phyloP scores from a whole-genome alignment of 202 grass and related monocot genomes.

The Saccharum hybrid region DNA sequence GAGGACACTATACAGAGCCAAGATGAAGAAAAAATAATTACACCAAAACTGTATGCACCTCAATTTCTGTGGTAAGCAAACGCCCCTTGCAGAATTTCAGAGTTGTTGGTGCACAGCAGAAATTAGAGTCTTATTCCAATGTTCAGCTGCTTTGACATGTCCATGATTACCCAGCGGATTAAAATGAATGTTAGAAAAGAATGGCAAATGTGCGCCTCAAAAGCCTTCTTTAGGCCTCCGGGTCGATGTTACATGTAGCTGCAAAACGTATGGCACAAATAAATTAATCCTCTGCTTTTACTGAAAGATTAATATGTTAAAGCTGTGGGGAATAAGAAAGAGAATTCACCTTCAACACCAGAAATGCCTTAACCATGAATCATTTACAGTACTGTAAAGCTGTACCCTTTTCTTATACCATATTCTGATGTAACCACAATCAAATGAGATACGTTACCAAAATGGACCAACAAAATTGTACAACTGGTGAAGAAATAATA shows the following conservation, averaged over 20 bases:
- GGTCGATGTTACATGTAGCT: slow-evolving; percentile 42
- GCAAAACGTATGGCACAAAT: slow-evolving; percentile 33
- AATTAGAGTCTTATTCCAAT: slow-evolving; percentile 29
- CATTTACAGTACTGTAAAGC: slow-evolving; percentile 46
- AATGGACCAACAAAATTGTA: slow-evolving; percentile 54
- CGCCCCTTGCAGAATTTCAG: slow-evolving; percentile 17
- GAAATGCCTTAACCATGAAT: slow-evolving; percentile 29
- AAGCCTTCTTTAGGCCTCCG: slow-evolving; percentile 37
- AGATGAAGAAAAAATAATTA: background rate
- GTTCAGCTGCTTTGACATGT: slow-evolving; percentile 13
- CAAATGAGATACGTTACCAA: slow-evolving; percentile 40
- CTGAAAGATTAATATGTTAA: slow-evolving; percentile 28
- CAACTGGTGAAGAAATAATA: slow-evolving; percentile 38
- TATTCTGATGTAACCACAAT: slow-evolving; percentile 45
- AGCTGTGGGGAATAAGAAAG: slow-evolving; percentile 32
- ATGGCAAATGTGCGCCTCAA: slow-evolving; percentile 42
- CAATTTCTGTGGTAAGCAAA: slow-evolving; percentile 28
- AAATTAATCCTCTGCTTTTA: slow-evolving; percentile 35
- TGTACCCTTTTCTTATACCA: slow-evolving; percentile 45
- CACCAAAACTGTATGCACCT: slow-evolving; percentile 31
- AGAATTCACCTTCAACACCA: slow-evolving; percentile 49
- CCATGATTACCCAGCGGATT: slow-evolving; percentile 1
- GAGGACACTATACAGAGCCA: slow-evolving; percentile 43
- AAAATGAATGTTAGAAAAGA: slow-evolving; percentile 56
- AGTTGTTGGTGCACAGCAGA: slow-evolving; percentile 16